These are phyloP conservation scores for Oryza glaberrima DNA, from an alignment of 176 grass and related monocot species.

Conservation along the genomic window DNA sequence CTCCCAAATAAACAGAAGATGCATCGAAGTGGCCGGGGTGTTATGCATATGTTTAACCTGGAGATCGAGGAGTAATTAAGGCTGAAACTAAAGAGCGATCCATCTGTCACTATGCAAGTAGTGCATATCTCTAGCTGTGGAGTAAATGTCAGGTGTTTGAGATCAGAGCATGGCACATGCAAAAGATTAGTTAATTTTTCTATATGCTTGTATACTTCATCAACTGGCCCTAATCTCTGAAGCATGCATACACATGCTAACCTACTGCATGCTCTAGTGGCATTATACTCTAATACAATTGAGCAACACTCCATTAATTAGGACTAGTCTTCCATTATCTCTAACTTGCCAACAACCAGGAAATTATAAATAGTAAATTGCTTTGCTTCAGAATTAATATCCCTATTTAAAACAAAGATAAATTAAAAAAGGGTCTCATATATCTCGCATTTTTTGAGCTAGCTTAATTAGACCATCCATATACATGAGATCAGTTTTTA, in stretches of 20 bases:
- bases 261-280: conserved; percentile 3
- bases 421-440: neutral
- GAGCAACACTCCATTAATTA: conserved; percentile 32
- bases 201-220: conserved; percentile 18
- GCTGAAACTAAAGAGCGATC: neutral
- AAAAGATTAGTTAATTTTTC: neutral
- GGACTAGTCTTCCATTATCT: neutral
- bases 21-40: neutral
- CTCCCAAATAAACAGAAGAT: conserved; percentile 8
- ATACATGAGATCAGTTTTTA: neutral
- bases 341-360: conserved; percentile 7
- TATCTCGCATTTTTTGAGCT: conserved; percentile 8
- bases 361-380: neutral
- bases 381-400: neutral
- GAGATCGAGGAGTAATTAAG: conserved; percentile 3
- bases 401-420: neutral
- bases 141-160: conserved; percentile 8
- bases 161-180: conserved; percentile 30
- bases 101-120: conserved; percentile 3
- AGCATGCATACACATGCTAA: conserved; percentile 18
- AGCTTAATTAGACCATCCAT: neutral
- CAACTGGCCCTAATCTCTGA: conserved; percentile 2
- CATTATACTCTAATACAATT: conserved; percentile 10
- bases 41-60: neutral
- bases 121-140: neutral